phyloP scores from a whole-genome alignment of 441 rosid species.

The Erysimum pusillum region DNA sequence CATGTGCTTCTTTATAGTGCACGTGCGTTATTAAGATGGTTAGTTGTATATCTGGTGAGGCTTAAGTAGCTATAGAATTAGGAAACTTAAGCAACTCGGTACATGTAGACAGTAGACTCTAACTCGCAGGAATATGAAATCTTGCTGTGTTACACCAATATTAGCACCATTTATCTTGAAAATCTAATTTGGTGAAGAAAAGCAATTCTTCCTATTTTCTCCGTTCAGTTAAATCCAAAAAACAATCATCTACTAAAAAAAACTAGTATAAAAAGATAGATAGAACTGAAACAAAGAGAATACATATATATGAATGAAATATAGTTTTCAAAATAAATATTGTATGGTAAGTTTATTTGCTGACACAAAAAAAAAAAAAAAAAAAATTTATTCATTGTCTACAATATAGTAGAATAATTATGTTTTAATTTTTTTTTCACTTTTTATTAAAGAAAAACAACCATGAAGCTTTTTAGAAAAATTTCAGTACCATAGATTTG shows the following conservation, averaged over 20 bases:
- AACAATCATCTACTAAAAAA: background rate
- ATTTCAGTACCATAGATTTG: background rate
- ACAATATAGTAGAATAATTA: too few species aligned
- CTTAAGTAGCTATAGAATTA: constrained; percentile 1
- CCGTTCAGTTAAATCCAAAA: background rate
- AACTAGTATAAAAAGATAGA: background rate
- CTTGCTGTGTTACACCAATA: constrained; percentile 25
- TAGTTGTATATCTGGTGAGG: constrained; percentile 9
- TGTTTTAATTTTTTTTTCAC: background rate
- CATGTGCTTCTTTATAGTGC: constrained; percentile 31
- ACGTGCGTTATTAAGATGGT: constrained; percentile 34
- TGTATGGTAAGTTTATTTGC: too few species aligned
- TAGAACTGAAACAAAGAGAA: background rate
- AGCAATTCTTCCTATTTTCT: background rate
- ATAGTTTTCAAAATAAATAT: too few species aligned
- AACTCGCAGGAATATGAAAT: background rate
- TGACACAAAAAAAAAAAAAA: too few species aligned
- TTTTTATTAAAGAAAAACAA: background rate
- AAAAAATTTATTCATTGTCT: too few species aligned
- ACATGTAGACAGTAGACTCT: background rate
- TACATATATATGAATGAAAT: too few species aligned
- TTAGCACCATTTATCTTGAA: constrained; percentile 6
- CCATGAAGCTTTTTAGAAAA: background rate
- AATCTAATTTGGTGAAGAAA: constrained; percentile 1
- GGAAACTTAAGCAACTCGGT: constrained; percentile 11